Percentiles rank a stretch among this genome's conserved stretches.
Conservation (phyloP, 257 asterid species). For the Coffea canephora region DNA sequence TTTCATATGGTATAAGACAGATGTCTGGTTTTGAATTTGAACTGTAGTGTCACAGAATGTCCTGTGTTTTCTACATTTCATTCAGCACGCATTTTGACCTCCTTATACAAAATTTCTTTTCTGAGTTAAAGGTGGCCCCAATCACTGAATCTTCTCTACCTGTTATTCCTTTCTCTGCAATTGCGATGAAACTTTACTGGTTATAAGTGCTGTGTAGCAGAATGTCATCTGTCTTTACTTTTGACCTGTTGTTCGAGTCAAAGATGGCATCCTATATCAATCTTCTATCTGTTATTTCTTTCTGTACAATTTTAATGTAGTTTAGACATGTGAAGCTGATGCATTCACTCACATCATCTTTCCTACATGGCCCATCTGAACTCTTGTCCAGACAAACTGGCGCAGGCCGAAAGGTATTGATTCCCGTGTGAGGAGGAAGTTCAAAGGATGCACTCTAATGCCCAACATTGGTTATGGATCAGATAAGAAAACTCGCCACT, state of each 20-base stretch:
- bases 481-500: constrained; percentile 43
- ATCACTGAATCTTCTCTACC: neutral
- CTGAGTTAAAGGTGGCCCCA: neutral
- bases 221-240: neutral
- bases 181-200: neutral
- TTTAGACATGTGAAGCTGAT: neutral
- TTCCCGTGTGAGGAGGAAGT: constrained; percentile 51
- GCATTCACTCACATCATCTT: neutral
- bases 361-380: neutral
- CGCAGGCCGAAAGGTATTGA: constrained; percentile 54
- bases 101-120: no score
- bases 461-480: constrained; percentile 50
- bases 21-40: neutral
- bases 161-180: neutral
- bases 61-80: neutral
- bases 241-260: neutral
- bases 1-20: neutral
- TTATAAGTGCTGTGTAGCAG: neutral
- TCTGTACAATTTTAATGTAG: neutral
- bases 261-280: neutral
- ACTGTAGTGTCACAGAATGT: neutral
- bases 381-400: constrained; percentile 35
- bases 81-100: neutral
- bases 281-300: neutral
- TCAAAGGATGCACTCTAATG: constrained; percentile 48